A percentile compares a stretch with the other conserved stretches of the same genome.
Evolutionary conservation across 1,284 basidiomycete genomes (phyloP).

Genomic region (Veloboletus limbatus): DNA sequence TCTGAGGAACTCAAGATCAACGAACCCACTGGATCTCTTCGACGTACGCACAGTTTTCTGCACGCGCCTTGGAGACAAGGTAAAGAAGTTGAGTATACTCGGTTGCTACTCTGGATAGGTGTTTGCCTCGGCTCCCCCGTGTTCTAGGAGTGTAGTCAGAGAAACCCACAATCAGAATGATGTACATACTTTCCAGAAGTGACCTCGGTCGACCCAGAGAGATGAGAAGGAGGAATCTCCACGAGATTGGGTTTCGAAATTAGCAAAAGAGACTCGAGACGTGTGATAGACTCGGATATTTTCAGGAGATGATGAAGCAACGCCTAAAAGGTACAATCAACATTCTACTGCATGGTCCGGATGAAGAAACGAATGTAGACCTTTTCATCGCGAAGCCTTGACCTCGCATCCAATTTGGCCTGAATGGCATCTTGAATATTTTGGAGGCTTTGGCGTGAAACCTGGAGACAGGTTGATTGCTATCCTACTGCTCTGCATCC

Average conservation of each 20-base stretch:
- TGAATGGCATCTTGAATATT: conserved; percentile 73
- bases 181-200: conserved; percentile 24
- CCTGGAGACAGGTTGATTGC: conserved; percentile 38
- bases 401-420: conserved; percentile 70
- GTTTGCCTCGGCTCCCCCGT: conserved; percentile 72
- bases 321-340: conserved; percentile 46
- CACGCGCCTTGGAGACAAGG: conserved; percentile 77
- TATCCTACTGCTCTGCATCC: neutral
- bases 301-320: conserved; percentile 82
- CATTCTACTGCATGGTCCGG: conserved; percentile 1
- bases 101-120: conserved; percentile 79
- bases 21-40: conserved; percentile 84
- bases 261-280: conserved; percentile 78
- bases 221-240: conserved; percentile 24
- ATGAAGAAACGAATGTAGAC: conserved; percentile 37
- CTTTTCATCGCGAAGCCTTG: conserved; percentile 80
- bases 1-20: conserved; percentile 31
- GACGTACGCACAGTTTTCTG: conserved; percentile 74
- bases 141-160: conserved; percentile 38
- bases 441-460: conserved; percentile 61
- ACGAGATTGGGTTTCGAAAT: conserved; percentile 41
- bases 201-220: conserved; percentile 22
- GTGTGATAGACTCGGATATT: conserved; percentile 81
- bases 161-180: neutral
- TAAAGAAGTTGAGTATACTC: conserved; percentile 95